These are phyloP conservation scores for Aspergillus kassunensis DNA, from an alignment of 495 filamentous ascomycete species.

Conservation along the genomic window DNA sequence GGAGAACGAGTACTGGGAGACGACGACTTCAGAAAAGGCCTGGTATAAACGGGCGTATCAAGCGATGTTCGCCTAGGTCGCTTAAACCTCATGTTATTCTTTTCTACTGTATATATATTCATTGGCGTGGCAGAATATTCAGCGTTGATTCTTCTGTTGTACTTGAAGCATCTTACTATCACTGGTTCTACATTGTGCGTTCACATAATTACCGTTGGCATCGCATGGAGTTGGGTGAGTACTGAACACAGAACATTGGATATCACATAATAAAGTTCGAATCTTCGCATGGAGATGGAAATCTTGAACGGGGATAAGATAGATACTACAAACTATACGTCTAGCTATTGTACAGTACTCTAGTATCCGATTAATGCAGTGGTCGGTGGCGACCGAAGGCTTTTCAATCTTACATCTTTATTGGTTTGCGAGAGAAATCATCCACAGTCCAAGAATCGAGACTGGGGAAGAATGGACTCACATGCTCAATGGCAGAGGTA, in stretches of 20 bases:
- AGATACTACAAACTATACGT: no score
- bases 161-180: neutral
- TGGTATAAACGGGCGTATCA: constrained; percentile 32
- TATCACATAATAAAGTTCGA: no score
- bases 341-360: no score
- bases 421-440: no score
- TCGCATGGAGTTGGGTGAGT: constrained; percentile 7
- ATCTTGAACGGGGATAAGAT: no score
- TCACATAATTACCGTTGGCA: constrained; percentile 4
- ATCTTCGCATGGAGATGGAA: no score
- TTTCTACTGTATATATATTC: no score
- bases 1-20: constrained; percentile 46
- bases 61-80: constrained; percentile 20
- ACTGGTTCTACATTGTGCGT: constrained; percentile 1
- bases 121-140: neutral
- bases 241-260: no score
- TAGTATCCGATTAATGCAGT: neutral
- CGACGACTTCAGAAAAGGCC: constrained; percentile 34
- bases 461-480: neutral
- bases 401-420: no score
- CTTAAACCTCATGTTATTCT: neutral
- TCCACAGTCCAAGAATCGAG: neutral
- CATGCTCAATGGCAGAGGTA: neutral
- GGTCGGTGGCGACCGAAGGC: constrained; percentile 1
- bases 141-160: neutral